Percentiles rank a stretch among this genome's conserved stretches.
Conservation (phyloP, 192 early-diverging fungal genomes). For the Coemansia sp. region DNA sequence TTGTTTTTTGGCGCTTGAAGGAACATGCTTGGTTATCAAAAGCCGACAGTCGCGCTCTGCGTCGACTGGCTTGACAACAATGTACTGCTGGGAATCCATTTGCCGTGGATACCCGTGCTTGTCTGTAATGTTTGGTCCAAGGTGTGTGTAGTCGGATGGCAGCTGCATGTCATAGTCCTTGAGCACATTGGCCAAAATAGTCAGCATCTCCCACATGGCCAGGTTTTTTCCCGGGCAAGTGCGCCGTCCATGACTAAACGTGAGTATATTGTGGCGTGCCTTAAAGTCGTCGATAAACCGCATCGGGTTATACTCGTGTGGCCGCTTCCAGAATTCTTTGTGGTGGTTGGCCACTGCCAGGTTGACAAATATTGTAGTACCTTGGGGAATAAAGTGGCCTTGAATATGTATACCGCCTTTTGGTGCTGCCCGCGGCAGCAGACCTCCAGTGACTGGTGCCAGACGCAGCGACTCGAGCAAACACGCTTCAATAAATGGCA, state of each 20-base stretch:
- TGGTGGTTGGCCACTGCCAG: constrained; percentile 40
- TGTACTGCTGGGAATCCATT: constrained; percentile 43
- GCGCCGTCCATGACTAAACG: constrained; percentile 34
- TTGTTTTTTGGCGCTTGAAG: not conserved
- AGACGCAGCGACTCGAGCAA: constrained; percentile 44
- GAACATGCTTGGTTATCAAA: constrained; percentile 10
- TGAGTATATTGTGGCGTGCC: constrained; percentile 24
- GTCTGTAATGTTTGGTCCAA: constrained; percentile 36
- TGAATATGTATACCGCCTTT: constrained; percentile 27
- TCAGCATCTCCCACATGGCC: constrained; percentile 38
- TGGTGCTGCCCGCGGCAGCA: constrained; percentile 29
- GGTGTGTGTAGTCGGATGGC: constrained; percentile 31
- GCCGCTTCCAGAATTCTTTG: constrained; percentile 19
- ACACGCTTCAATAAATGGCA: constrained; percentile 46
- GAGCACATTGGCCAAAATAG: constrained; percentile 32
- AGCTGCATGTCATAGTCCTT: constrained; percentile 43
- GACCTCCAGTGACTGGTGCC: constrained; percentile 29
- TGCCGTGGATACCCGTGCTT: constrained; percentile 39
- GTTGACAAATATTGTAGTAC: constrained; percentile 25
- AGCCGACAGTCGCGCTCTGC: constrained; percentile 36
- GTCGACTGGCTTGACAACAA: constrained; percentile 35
- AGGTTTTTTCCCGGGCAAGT: constrained; percentile 40
- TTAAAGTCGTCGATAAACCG: constrained; percentile 29
- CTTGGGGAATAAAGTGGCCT: constrained; percentile 34
- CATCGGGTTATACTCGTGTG: constrained; percentile 24